phyloP scores from a whole-genome alignment of 2,329 filamentous ascomycete genomes.

The Basipetospora chlamydospora region DNA sequence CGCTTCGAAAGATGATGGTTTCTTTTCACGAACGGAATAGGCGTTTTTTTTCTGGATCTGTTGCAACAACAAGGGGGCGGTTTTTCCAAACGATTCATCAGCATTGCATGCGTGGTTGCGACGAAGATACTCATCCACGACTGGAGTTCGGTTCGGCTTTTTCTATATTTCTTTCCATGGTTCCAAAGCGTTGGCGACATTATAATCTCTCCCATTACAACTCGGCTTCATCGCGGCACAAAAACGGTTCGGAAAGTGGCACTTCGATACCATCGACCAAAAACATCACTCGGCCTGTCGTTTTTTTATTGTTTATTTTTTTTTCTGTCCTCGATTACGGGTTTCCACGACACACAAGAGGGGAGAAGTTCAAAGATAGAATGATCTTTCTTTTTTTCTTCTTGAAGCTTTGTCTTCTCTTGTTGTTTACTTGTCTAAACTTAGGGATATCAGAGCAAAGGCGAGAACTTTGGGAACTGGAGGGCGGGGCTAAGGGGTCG shows the following conservation, averaged over 20 bases:
- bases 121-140: not conserved
- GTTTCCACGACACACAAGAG: slow-evolving; percentile 4
- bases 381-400: slow-evolving; percentile 4
- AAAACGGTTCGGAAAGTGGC: slow-evolving; percentile 1
- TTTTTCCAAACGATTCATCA: slow-evolving; percentile 1
- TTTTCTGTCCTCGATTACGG: slow-evolving; percentile 3
- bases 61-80: slow-evolving; percentile 1
- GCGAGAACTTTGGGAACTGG: not conserved
- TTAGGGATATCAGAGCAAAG: slow-evolving; percentile 2
- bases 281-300: too few species aligned
- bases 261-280: too few species aligned
- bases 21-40: slow-evolving; percentile 2
- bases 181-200: slow-evolving; percentile 3
- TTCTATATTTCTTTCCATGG: slow-evolving; percentile 4
- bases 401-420: not conserved
- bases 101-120: slow-evolving; percentile 4
- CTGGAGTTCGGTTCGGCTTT: not conserved
- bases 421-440: not conserved
- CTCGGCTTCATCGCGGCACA: slow-evolving; percentile 1
- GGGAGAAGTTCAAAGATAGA: too few species aligned
- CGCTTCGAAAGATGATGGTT: slow-evolving; percentile 5
- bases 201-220: slow-evolving; percentile 4
- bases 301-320: slow-evolving; percentile 2
- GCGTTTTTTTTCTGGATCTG: slow-evolving; percentile 1
- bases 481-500: not conserved